These are phyloP conservation scores for Hygrophoropsis aurantiaca DNA, from an alignment of 768 basidiomycete species.

Conservation along the genomic window DNA sequence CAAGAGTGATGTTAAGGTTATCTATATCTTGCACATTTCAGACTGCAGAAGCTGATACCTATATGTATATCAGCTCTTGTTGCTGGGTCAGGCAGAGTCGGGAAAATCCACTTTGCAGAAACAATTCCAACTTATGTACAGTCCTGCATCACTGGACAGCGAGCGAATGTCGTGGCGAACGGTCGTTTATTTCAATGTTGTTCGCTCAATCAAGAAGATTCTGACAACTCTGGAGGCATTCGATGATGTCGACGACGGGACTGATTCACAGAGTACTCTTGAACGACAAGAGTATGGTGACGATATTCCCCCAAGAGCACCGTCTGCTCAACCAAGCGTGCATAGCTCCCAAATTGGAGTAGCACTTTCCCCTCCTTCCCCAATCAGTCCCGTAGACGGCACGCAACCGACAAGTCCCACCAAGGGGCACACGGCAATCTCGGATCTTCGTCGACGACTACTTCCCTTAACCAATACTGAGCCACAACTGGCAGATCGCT, in stretches of 20 bases:
- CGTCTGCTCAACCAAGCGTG: conserved; percentile 8
- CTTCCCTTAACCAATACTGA: conserved; percentile 63
- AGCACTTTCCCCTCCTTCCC: conserved; percentile 9
- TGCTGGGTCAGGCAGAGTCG: conserved; percentile 78
- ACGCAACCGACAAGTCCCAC: conserved; percentile 15
- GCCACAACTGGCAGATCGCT: conserved; percentile 61
- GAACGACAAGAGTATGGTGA: conserved; percentile 32
- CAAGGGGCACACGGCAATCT: conserved; percentile 34
- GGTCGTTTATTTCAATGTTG: conserved; percentile 74
- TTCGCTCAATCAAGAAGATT: conserved; percentile 69
- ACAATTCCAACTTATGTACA: conserved; percentile 82
- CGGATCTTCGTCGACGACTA: conserved; percentile 58
- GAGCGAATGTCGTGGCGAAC: conserved; percentile 74
- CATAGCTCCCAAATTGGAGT: conserved; percentile 7
- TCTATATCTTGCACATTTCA: not conserved
- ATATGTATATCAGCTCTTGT: conserved; percentile 48
- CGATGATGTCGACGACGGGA: conserved; percentile 61
- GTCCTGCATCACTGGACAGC: conserved; percentile 64
- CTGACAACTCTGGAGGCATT: conserved; percentile 60
- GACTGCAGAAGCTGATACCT: conserved; percentile 20
- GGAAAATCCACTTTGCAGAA: conserved; percentile 78
- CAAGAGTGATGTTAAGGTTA: conserved; percentile 76
- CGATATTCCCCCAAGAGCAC: conserved; percentile 12
- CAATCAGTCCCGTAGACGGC: conserved; percentile 3
- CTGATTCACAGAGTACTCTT: conserved; percentile 33